Evolutionary conservation across 768 basidiomycete genomes (phyloP).

Genomic region (Hemileccinum rubropunctum): DNA sequence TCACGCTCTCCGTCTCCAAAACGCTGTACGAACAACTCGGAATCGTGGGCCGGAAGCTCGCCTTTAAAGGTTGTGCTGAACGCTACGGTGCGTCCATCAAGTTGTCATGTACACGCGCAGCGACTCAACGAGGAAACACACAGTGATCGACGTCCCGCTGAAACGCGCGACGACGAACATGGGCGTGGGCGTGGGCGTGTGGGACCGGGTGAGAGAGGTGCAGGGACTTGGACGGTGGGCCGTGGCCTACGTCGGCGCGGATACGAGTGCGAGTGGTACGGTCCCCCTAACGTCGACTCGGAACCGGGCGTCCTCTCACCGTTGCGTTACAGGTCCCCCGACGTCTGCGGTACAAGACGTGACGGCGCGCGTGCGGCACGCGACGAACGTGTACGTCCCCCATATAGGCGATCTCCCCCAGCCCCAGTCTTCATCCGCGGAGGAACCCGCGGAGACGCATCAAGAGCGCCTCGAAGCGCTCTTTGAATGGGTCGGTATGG

Average conservation of each 20-base stretch:
- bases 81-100: no score
- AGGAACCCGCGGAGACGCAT: slow-evolving; percentile 50
- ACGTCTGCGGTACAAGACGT: slow-evolving; percentile 11
- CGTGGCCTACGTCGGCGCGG: slow-evolving; percentile 35
- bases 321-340: no score
- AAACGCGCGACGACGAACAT: slow-evolving; percentile 38
- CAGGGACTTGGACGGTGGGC: slow-evolving; percentile 41
- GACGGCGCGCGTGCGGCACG: slow-evolving; percentile 21
- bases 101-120: no score
- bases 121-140: slow-evolving; percentile 14
- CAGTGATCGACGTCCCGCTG: slow-evolving; percentile 51
- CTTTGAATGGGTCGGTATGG: slow-evolving; percentile 78
- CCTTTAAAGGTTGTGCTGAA: slow-evolving; percentile 49
- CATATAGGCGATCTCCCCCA: slow-evolving; percentile 26
- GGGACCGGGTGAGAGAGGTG: slow-evolving; percentile 46
- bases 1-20: slow-evolving; percentile 56
- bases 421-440: slow-evolving; percentile 1
- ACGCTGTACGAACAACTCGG: slow-evolving; percentile 61
- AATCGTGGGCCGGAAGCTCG: slow-evolving; percentile 51
- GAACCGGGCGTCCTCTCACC: no score
- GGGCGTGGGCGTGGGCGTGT: slow-evolving; percentile 35
- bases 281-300: no score
- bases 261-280: slow-evolving; percentile 31
- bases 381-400: slow-evolving; percentile 42
- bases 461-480: slow-evolving; percentile 41